Evolutionary conservation across 768 basidiomycete genomes (phyloP), one percentile per base, ranked within the genome.

Genomic region (Pisolithus orientalis): DNA sequence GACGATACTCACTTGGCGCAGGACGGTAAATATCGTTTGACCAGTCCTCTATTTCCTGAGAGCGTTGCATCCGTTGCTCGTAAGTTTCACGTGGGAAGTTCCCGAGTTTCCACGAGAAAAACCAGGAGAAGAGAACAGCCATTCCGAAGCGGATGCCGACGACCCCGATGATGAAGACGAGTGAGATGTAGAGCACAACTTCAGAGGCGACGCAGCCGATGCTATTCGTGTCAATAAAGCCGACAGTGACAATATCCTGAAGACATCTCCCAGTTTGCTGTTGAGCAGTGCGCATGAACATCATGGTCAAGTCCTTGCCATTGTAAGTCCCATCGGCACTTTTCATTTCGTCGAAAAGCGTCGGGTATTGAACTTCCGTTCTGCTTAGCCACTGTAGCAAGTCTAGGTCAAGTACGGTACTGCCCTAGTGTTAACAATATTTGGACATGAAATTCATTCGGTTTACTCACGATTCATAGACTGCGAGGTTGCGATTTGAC

Each of bases 61-160:
- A 84, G 24, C 95, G 85, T 55, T 84, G 82, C 84, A 92, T 92
- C 13, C 94, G 82, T 65, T 98, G 82, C 65, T 90, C 85, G 65
- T 94, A 92, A 14, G 92, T 91, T 72, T 99, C 96, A 38, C 82
- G 79, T 56, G 88, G 87, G 78, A 95, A 98, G 57, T 90, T 87
- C 45, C 96, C 96, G 39, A 99, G 77, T 62, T 84, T 84, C 85
- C 90, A 93, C n/a, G 89, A 92, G 68, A 90, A 87, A 80, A 97
- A 98, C 96, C 96, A 99, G 25, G 89, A 80, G 70, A 98, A 99
- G 66, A 95, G 77, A 64, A 96, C 90, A 44, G 96, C 96, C 93
- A 98, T 95, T 59, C 80, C 75, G 72, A 98, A 99, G 34, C 93
- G 90, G 67, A 96, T 93, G 50, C 82, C 78, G 57, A 98, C 95